Percentiles rank a stretch among this genome's conserved stretches.
Evolutionary conservation across 768 basidiomycete species (phyloP).

Genomic region (Pleurotus djamor): DNA sequence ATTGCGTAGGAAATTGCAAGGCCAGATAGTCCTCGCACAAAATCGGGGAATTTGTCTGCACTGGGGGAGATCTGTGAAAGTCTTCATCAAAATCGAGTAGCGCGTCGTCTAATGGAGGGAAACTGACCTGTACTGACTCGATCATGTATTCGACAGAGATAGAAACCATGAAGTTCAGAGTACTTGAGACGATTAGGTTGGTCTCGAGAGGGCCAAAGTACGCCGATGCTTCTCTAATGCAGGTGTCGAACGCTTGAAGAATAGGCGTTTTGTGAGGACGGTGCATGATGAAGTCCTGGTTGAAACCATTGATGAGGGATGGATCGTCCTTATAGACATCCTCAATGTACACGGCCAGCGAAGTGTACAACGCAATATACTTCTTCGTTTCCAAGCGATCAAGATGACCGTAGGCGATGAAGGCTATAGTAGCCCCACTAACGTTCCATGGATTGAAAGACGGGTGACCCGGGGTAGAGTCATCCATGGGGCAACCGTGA

Average conservation of each 20-base stretch:
- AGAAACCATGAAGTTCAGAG: not conserved
- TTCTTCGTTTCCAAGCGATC: not conserved
- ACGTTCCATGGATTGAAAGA: not conserved
- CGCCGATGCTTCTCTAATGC: not conserved
- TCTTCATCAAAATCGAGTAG: not conserved
- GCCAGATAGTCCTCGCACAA: constrained; percentile 2
- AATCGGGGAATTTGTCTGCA: not conserved
- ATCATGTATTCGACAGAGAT: not conserved
- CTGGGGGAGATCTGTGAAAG: not conserved
- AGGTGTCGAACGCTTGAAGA: not conserved
- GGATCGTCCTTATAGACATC: not conserved
- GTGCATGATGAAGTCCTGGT: not conserved
- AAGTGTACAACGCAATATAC: not conserved
- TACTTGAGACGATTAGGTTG: constrained; percentile 1
- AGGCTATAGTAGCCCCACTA: not conserved
- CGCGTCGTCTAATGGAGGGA: not conserved
- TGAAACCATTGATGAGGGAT: not conserved
- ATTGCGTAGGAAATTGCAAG: not conserved
- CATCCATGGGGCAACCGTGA: not conserved
- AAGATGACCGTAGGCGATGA: not conserved
- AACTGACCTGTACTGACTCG: not conserved
- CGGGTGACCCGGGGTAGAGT: not conserved
- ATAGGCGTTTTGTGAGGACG: not conserved
- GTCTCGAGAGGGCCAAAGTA: not conserved
- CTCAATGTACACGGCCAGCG: not conserved